Base-by-base conservation (phyloP, 2,329 filamentous ascomycete species). In the Emmonsiellopsis sp. region DNA sequence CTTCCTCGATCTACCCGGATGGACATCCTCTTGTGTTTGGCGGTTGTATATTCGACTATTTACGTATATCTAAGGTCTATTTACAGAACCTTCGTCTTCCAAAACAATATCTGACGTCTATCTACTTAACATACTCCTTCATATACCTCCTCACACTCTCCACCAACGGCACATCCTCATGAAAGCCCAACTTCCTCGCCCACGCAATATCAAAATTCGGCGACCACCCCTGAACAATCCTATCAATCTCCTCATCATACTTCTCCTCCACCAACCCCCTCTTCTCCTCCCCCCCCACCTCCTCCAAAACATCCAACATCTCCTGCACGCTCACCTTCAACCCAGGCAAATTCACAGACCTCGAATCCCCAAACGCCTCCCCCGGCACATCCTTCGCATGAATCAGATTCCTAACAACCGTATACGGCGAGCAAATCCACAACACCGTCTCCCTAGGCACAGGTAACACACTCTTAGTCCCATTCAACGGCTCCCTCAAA, bases 151-250 rank as follows among this genome's bases (percentile, higher is more conserved):
- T 59, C 50, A 74, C 67, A 57, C 71, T 73, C 53, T 71, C 68
- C 52, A 65, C 55, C 58, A 74, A 68, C 0, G 71, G 59, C 49
- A 71, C 63, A 63, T 74, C 72, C 48, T 65, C 67, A 47, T 61
- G 59, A 56, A 74, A 74, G 4, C 72, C 71, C 61, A 86, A 63
- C 7, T 68, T 65, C 55, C 74, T 70, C 3, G 83, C 83, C 56
- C 77, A 75, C 1, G 68, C 63, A 6, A 69, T 77, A 60, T 83
- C 78, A 60, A 83, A 77, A 53, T 77, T 75, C 55, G 76, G 74
- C 9, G 79, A 76, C 82, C 82, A 84, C 55, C 79, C 80, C 58
- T 79, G 73, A 64, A 85, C 66, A 54, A 85, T 81, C 58, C 71
- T 70, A 66, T 82, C 80, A 55, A 79, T 69, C 27, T 69, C 75